Base-by-base conservation (phyloP, 1,284 basidiomycete genomes). In the Cerioporus squamosus region DNA sequence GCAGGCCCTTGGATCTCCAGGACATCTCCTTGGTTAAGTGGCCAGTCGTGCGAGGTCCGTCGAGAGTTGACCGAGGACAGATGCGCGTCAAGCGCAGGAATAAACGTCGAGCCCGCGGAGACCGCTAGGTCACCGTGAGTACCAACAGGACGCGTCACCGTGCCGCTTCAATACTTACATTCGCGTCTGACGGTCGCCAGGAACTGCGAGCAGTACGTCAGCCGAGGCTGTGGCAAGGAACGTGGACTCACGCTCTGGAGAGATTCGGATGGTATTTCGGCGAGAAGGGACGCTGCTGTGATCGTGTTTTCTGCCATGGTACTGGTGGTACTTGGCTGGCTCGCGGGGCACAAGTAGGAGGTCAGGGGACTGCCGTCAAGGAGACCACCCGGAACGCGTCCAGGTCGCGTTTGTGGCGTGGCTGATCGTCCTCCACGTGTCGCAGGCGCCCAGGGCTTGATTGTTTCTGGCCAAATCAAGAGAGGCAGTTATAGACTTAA, bases 1-100 rank as follows among this genome's bases (percentile, higher is more conserved):
- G 90, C 76, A 5, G 87, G 81, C 2, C 91, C 92, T 72, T 92
- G 88, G 39, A 94, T 79, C 71, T 91, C 88, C 65, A 93, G 72
- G 43, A 91, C 78, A 71, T 91, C 84, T 29, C 86, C 86, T 22
- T 75, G 74, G 40, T 73, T 72, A 33, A 83, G 72, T 24, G 74
- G 73, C 61, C 62, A 64, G 44, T 57, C 59, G 24, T 63, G 64
- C 51, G 66, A 51, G 61, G 54, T 48, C 15, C 46, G 59, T 43
- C 45, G 58, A 6, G 36, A 17, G 29, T 60, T 60, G n/a, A 51
- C 42, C 26, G 58, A 44, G 31, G 67, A 65, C 38, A 72, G 63
- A 56, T 72, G 66, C 36, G 68, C 58, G 63, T 80, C 76, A 44
- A 79, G 67, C 40, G 69, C 62, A 36, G 70, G 67, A 53, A 77